Evolutionary conservation across 768 basidiomycete genomes (phyloP).

Genomic region (Erythrobasidium yunnanense): DNA sequence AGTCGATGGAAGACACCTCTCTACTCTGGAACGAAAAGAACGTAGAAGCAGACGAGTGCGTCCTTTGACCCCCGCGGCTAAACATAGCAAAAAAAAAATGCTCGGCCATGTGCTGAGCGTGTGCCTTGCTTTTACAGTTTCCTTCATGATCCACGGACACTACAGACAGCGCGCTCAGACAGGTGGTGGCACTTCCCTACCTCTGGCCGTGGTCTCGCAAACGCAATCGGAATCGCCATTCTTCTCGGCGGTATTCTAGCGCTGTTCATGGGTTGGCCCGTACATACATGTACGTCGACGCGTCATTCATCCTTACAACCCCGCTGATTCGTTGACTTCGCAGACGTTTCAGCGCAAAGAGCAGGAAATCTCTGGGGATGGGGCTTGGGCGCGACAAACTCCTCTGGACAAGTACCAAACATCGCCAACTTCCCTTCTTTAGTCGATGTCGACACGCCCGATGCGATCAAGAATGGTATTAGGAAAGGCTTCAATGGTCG

Average conservation of each 20-base stretch:
- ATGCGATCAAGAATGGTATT: conserved; percentile 15
- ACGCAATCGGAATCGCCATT: conserved; percentile 60
- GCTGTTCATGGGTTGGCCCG: conserved; percentile 82
- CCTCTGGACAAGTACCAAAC: conserved; percentile 70
- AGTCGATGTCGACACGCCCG: conserved; percentile 68
- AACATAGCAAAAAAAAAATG: not conserved
- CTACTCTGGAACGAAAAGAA: conserved; percentile 37
- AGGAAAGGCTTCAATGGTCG: conserved; percentile 57
- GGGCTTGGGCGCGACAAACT: conserved; percentile 84
- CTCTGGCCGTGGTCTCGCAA: conserved; percentile 66
- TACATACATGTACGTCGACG: conserved; percentile 40
- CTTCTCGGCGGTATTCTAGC: conserved; percentile 60
- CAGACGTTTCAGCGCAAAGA: conserved; percentile 1
- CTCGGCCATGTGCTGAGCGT: not conserved
- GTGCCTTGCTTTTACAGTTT: conserved; percentile 10
- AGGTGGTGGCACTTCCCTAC: conserved; percentile 27
- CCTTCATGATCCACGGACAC: conserved; percentile 19
- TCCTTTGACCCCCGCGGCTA: not conserved
- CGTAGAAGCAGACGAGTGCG: conserved; percentile 27
- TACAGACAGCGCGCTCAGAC: conserved; percentile 20
- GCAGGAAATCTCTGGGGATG: conserved; percentile 42
- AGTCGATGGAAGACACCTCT: conserved; percentile 23
- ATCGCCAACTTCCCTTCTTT: conserved; percentile 58
- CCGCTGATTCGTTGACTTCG: no score
- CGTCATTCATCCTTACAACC: not conserved